Conservation (phyloP, 2,329 filamentous ascomycete species). For the Gaeumannomyces tritici region DNA sequence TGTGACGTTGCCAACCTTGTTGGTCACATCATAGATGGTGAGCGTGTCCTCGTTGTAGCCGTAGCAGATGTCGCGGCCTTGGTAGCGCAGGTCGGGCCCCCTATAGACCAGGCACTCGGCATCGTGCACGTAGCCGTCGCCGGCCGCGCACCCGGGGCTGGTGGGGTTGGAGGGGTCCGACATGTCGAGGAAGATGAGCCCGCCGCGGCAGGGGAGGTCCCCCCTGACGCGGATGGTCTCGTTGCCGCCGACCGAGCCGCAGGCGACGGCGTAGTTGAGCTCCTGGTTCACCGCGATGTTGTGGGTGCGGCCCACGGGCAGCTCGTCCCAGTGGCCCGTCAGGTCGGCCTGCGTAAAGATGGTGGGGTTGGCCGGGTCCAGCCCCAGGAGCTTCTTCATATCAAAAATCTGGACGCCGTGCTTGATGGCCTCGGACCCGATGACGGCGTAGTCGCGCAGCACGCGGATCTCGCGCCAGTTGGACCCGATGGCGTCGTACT, state of each 20-base stretch:
- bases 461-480: constrained; percentile 42
- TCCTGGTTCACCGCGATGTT: constrained; percentile 9
- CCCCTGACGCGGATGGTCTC: constrained; percentile 15
- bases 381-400: constrained; percentile 42
- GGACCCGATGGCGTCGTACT: constrained; percentile 16
- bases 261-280: constrained; percentile 34
- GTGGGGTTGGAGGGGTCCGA: constrained; percentile 40
- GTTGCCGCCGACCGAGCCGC: constrained; percentile 12
- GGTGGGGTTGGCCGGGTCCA: constrained; percentile 28
- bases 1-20: constrained; percentile 7
- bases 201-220: constrained; percentile 35
- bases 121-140: constrained; percentile 48
- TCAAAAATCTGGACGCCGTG: constrained; percentile 57
- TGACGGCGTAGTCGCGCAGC: constrained; percentile 23
- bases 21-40: constrained; percentile 22
- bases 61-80: constrained; percentile 44
- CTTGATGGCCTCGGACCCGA: constrained; percentile 29
- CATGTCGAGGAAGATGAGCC: constrained; percentile 50
- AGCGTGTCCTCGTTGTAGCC: constrained; percentile 44
- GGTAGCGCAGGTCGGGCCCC: constrained; percentile 37
- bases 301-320: constrained; percentile 3
- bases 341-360: constrained; percentile 2
- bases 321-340: constrained; percentile 1
- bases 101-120: constrained; percentile 47
- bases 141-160: constrained; percentile 40